Evolutionary conservation across 2,329 filamentous ascomycete species (phyloP).

Genomic region (Apiospora phragmitis): DNA sequence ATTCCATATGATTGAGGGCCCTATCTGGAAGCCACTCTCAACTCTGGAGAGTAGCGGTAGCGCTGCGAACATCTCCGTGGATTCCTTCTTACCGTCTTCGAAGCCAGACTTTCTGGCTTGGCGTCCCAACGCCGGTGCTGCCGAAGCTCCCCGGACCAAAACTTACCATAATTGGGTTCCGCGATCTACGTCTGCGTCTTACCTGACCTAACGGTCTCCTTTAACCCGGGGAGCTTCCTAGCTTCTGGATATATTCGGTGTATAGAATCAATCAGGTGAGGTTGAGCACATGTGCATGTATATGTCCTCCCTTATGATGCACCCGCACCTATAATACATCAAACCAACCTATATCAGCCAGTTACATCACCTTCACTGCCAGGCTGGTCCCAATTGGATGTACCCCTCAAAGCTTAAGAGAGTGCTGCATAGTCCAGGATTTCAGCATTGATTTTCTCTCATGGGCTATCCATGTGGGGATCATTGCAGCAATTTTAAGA

Average conservation of each 20-base stretch:
- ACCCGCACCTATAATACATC: neutral
- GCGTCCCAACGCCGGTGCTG: conserved; percentile 1
- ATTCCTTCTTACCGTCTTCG: neutral
- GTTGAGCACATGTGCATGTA: neutral
- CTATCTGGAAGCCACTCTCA: neutral
- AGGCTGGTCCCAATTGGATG: neutral
- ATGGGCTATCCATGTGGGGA: conserved; percentile 28
- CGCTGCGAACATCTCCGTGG: neutral
- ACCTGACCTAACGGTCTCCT: neutral
- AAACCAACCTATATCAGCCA: neutral
- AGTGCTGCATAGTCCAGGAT: conserved; percentile 23
- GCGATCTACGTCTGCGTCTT: neutral
- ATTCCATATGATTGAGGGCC: neutral
- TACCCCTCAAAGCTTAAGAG: conserved; percentile 13
- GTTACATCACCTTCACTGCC: neutral
- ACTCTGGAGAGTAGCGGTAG: neutral
- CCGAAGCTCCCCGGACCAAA: conserved; percentile 1
- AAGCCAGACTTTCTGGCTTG: neutral
- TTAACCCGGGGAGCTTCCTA: neutral
- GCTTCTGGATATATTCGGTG: neutral
- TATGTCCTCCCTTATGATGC: neutral
- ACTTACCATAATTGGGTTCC: neutral
- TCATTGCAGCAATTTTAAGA: conserved; percentile 28
- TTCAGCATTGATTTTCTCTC: conserved; percentile 22
- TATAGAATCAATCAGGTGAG: neutral